Evolutionary conservation across 163 green algal genomes (phyloP).

Genomic region (Scenedesmus sp.): DNA sequence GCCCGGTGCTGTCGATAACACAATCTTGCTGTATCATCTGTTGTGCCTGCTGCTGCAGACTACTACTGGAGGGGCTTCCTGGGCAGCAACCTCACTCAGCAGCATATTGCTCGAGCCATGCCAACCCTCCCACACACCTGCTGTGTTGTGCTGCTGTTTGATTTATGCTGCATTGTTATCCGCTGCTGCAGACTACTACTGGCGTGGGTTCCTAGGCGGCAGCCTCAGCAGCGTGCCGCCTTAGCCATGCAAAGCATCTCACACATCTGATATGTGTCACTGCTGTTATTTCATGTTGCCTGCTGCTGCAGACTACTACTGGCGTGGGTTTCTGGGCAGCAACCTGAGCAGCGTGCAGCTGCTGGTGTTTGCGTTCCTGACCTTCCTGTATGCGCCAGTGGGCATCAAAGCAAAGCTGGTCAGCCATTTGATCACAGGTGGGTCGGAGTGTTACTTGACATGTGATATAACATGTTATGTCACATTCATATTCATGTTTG

Average conservation of each 20-base stretch:
- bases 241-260: neutral
- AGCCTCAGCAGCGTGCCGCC: conserved; percentile 65
- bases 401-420: conserved; percentile 87
- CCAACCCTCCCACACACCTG: neutral
- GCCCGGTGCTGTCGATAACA: too few species aligned
- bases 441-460: neutral
- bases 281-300: conserved; percentile 93
- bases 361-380: conserved; percentile 92
- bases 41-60: too few species aligned
- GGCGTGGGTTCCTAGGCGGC: conserved; percentile 93
- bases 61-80: conserved; percentile 93
- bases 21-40: too few species aligned
- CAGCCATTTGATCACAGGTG: conserved; percentile 69
- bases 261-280: conserved; percentile 47
- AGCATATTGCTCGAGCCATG: neutral
- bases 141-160: conserved; percentile 81
- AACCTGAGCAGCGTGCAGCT: conserved; percentile 85
- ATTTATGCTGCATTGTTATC: conserved; percentile 78
- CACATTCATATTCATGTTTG: too few species aligned
- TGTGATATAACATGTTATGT: neutral
- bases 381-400: conserved; percentile 84
- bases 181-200: conserved; percentile 63
- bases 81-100: conserved; percentile 77
- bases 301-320: conserved; percentile 64
- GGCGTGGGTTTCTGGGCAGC: conserved; percentile 94